Conservation (phyloP, 192 early-diverging fungal genomes). For the Pilobolus umbonatus region DNA sequence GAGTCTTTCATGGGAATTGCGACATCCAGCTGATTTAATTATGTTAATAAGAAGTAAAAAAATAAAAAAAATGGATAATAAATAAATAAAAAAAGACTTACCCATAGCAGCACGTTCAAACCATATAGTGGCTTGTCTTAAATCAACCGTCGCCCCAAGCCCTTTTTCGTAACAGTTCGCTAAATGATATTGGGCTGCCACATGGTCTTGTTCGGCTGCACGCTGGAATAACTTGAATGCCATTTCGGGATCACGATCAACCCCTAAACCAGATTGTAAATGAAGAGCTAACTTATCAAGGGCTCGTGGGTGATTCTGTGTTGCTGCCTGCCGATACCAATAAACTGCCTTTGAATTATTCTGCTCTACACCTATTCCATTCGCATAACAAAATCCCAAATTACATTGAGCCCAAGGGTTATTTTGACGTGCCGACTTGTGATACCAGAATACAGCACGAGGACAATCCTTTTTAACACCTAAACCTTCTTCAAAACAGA, state of each 20-base stretch:
- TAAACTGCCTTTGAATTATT: constrained; percentile 47
- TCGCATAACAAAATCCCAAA: constrained; percentile 71
- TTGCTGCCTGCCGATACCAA: constrained; percentile 55
- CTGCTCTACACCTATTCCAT: constrained; percentile 65
- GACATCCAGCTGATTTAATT: constrained; percentile 18
- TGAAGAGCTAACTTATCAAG: constrained; percentile 49
- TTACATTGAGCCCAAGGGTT: constrained; percentile 84
- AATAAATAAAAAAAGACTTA: not conserved
- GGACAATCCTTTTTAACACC: constrained; percentile 54
- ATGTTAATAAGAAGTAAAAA: not conserved
- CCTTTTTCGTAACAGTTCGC: constrained; percentile 50
- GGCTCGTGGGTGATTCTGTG: constrained; percentile 53
- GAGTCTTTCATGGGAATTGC: constrained; percentile 28
- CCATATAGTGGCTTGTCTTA: constrained; percentile 26
- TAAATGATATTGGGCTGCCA: constrained; percentile 44
- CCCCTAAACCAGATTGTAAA: constrained; percentile 47
- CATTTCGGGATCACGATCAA: constrained; percentile 37
- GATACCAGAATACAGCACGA: constrained; percentile 61
- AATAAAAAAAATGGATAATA: not conserved
- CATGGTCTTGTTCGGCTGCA: constrained; percentile 62
- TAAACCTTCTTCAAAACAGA: constrained; percentile 74
- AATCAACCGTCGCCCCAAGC: constrained; percentile 23
- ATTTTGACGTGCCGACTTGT: constrained; percentile 60
- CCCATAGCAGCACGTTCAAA: constrained; percentile 33
- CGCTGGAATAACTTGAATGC: constrained; percentile 55